phyloP scores from a whole-genome alignment of 2,329 filamentous ascomycete species.

The Elsinoe fawcettii region DNA sequence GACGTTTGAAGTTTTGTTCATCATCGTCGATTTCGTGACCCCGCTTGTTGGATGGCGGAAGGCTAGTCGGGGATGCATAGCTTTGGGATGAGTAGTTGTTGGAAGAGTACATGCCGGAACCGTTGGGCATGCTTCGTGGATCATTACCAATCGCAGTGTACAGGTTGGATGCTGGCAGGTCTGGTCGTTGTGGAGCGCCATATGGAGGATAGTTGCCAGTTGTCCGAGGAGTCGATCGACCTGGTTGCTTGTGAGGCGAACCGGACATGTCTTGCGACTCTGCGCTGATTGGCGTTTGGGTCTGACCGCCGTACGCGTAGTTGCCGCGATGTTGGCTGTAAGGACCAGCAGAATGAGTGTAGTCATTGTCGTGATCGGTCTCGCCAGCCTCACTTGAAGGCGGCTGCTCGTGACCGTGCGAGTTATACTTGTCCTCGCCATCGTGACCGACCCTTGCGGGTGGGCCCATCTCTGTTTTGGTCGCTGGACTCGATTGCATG shows the following conservation, averaged over 20 bases:
- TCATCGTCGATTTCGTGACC: conserved; percentile 53
- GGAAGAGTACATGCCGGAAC: conserved; percentile 51
- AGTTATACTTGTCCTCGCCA: conserved; percentile 51
- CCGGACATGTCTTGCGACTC: conserved; percentile 78
- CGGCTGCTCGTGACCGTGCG: conserved; percentile 21
- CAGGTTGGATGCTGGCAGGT: conserved; percentile 66
- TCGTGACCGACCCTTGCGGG: conserved; percentile 57
- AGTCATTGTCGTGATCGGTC: conserved; percentile 53
- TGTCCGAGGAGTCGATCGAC: conserved; percentile 77
- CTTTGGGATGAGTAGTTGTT: conserved; percentile 45
- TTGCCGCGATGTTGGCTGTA: conserved; percentile 66
- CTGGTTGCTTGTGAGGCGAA: conserved; percentile 73
- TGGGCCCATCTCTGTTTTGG: conserved; percentile 84
- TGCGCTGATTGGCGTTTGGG: conserved; percentile 50
- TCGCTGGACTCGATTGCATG: conserved; percentile 52
- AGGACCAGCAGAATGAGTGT: conserved; percentile 67
- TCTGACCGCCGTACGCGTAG: conserved; percentile 57
- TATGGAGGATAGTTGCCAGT: conserved; percentile 68
- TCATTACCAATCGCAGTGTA: conserved; percentile 80
- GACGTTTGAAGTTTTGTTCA: conserved; percentile 13
- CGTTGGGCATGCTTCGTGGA: conserved; percentile 59
- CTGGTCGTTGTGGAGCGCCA: conserved; percentile 66
- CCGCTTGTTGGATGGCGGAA: conserved; percentile 48
- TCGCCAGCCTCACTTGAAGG: conserved; percentile 24
- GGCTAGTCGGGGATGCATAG: conserved; percentile 49